These are phyloP conservation scores for Fagus sylvatica DNA, from an alignment of 306 rosid genomes.

Conservation along the genomic window DNA sequence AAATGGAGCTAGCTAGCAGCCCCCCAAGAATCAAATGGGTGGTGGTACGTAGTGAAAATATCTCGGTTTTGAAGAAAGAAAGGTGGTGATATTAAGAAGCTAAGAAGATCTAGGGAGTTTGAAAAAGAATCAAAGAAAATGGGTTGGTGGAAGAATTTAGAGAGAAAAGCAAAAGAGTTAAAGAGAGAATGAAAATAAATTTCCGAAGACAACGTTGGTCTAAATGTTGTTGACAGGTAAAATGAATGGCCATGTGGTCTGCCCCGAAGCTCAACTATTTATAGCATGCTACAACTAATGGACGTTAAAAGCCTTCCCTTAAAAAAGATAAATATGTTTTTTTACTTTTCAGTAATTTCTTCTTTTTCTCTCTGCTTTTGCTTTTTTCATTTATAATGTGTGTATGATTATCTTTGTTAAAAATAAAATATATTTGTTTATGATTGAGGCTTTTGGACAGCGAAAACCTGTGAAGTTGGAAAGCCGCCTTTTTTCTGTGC, in stretches of 20 bases:
- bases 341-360: conserved; percentile 2
- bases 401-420: too few species aligned
- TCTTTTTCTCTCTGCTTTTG: not conserved
- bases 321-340: not conserved
- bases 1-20: not conserved
- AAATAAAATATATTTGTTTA: not conserved
- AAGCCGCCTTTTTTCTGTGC: conserved; percentile 8
- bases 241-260: conserved; percentile 31
- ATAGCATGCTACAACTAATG: conserved; percentile 52
- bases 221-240: conserved; percentile 42
- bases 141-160: conserved; percentile 33
- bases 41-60: too few species aligned
- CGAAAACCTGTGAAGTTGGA: not conserved
- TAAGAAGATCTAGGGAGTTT: not conserved
- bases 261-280: conserved; percentile 41
- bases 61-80: too few species aligned
- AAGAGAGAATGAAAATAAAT: not conserved
- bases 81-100: too few species aligned
- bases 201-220: conserved; percentile 43
- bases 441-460: not conserved
- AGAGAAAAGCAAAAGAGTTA: not conserved
- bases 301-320: conserved; percentile 51
- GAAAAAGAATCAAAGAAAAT: conserved; percentile 22
- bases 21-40: not conserved
- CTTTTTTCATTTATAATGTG: not conserved